These are phyloP conservation scores for Solanum microdontum DNA, from an alignment of 257 asterid species.

Conservation along the genomic window DNA sequence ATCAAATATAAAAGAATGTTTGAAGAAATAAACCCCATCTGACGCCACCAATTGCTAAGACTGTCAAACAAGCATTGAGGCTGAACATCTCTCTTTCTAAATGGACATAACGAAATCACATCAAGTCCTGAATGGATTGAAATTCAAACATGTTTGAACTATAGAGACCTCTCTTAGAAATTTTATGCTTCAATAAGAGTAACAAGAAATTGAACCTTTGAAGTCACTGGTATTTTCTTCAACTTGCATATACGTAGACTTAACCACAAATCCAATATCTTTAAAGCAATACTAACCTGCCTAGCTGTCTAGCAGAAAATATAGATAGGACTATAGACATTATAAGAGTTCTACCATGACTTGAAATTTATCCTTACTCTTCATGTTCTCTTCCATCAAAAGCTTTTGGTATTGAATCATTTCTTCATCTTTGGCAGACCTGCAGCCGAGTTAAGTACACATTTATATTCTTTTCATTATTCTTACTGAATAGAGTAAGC, in stretches of 20 bases:
- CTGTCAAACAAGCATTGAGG: neutral
- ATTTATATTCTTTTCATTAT: constrained; percentile 3
- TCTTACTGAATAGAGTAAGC: neutral
- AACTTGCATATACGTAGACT: neutral
- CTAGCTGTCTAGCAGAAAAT: neutral
- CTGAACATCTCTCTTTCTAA: neutral
- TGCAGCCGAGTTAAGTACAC: constrained; percentile 21
- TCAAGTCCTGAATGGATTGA: neutral
- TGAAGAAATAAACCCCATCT: neutral
- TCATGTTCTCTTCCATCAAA: constrained; percentile 50
- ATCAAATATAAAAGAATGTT: neutral
- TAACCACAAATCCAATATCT: neutral
- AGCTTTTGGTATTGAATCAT: constrained; percentile 34
- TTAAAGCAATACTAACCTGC: neutral
- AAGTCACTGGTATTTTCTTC: neutral
- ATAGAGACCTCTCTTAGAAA: neutral
- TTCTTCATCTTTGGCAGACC: constrained; percentile 52
- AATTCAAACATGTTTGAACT: neutral
- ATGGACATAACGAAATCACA: neutral
- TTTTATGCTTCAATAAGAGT: neutral
- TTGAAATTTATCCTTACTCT: constrained; percentile 39
- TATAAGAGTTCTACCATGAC: neutral
- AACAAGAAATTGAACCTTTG: neutral
- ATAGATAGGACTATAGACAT: neutral
- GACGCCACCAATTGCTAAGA: neutral